A percentile compares a stretch with the other conserved stretches of the same genome.
phyloP scores from a whole-genome alignment of 495 filamentous ascomycete genomes.

The Hypoxylon cercidicola region DNA sequence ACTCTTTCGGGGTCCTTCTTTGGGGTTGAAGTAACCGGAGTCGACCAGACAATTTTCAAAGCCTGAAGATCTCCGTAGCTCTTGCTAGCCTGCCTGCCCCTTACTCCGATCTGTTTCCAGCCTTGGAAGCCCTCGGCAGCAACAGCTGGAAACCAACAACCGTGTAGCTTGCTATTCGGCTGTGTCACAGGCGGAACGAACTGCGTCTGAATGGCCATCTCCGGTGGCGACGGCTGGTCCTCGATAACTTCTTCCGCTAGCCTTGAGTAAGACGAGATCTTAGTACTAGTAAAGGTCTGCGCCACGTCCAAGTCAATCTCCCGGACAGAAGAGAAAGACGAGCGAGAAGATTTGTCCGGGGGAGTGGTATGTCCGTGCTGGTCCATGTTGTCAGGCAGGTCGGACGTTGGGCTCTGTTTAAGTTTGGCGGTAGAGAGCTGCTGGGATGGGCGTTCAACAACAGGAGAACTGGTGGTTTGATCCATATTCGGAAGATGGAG shows the following conservation, averaged over 20 bases:
- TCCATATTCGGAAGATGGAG: slow-evolving; percentile 40
- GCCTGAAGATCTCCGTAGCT: slow-evolving; percentile 75
- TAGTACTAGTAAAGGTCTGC: slow-evolving; percentile 77
- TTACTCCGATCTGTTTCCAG: slow-evolving; percentile 76
- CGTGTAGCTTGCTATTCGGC: slow-evolving; percentile 59
- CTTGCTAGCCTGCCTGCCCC: slow-evolving; percentile 73
- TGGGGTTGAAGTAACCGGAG: slow-evolving; percentile 49
- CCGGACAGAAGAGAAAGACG: slow-evolving; percentile 67
- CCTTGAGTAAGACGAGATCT: slow-evolving; percentile 65
- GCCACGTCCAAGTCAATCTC: slow-evolving; percentile 65
- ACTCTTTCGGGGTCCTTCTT: slow-evolving; percentile 41
- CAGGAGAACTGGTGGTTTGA: slow-evolving; percentile 34
- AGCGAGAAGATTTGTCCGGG: slow-evolving; percentile 57
- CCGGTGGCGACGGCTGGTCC: slow-evolving; percentile 45
- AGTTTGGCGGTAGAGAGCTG: slow-evolving; percentile 30
- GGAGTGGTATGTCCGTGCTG: slow-evolving; percentile 30
- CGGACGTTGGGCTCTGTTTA: slow-evolving; percentile 35
- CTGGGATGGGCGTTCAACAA: slow-evolving; percentile 31
- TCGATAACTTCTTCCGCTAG: slow-evolving; percentile 57
- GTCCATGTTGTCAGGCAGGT: slow-evolving; percentile 35
- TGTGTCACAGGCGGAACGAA: slow-evolving; percentile 57
- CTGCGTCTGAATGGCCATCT: slow-evolving; percentile 61
- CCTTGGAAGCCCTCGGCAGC: slow-evolving; percentile 73
- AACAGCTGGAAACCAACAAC: slow-evolving; percentile 71
- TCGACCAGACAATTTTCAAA: slow-evolving; percentile 66